phyloP scores from a whole-genome alignment of 352 stramenopile species.

The Phytophthora pisi region DNA sequence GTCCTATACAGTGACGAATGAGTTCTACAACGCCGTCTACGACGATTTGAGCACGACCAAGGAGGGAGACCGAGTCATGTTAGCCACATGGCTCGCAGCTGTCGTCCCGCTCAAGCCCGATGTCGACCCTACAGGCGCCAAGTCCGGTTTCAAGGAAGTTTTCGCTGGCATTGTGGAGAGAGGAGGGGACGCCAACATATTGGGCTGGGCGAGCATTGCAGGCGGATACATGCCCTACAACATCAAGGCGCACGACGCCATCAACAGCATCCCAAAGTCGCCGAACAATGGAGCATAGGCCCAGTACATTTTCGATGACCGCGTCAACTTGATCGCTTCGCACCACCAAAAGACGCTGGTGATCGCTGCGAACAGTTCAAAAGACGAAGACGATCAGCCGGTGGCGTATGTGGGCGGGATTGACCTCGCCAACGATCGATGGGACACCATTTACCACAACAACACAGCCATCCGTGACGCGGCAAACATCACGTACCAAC shows the following conservation, averaged over 20 bases:
- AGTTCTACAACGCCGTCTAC: slow-evolving; percentile 51
- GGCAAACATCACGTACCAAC: slow-evolving; percentile 35
- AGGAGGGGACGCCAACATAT: slow-evolving; percentile 47
- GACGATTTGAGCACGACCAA: slow-evolving; percentile 38
- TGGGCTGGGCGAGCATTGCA: slow-evolving; percentile 56
- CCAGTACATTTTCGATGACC: slow-evolving; percentile 57
- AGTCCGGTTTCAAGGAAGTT: slow-evolving; percentile 40
- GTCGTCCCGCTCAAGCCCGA: slow-evolving; percentile 49
- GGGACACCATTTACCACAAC: slow-evolving; percentile 64
- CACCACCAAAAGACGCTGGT: slow-evolving; percentile 66
- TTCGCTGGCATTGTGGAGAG: slow-evolving; percentile 36
- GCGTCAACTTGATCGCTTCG: slow-evolving; percentile 36
- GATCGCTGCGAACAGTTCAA: slow-evolving; percentile 17
- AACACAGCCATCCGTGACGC: slow-evolving; percentile 35
- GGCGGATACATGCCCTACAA: slow-evolving; percentile 40
- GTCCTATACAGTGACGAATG: slow-evolving; percentile 40
- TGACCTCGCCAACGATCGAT: slow-evolving; percentile 58
- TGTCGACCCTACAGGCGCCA: slow-evolving; percentile 18
- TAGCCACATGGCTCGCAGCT: slow-evolving; percentile 56
- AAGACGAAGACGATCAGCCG: slow-evolving; percentile 7
- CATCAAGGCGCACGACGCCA: slow-evolving; percentile 40
- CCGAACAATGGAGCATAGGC: slow-evolving; percentile 20
- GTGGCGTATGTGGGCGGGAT: slow-evolving; percentile 57
- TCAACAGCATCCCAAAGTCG: slow-evolving; percentile 41
- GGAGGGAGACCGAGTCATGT: slow-evolving; percentile 31